Conservation (phyloP, 495 filamentous ascomycete species). For the Lophium mytilinum region DNA sequence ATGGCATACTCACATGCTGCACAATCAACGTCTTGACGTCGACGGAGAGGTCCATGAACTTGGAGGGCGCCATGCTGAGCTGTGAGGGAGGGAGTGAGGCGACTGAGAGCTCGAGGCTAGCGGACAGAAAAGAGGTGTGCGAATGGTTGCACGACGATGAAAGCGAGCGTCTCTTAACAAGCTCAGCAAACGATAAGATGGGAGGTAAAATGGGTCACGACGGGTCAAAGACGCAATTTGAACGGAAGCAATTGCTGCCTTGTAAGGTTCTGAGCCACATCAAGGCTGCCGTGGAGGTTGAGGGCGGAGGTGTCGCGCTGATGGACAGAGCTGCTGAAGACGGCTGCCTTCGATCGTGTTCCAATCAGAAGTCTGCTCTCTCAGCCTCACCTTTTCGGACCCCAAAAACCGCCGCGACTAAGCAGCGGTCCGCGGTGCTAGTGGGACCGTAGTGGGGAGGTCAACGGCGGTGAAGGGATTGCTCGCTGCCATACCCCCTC, state of each 20-base stretch:
- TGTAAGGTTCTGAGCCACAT: conserved; percentile 13
- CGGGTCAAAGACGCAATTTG: conserved; percentile 14
- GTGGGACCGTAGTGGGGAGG: no score
- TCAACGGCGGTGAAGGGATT: no score
- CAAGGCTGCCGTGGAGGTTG: neutral
- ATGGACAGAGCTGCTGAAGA: no score
- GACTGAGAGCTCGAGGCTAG: neutral
- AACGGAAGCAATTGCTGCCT: conserved; percentile 4
- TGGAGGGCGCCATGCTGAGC: conserved; percentile 44
- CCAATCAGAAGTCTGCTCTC: neutral
- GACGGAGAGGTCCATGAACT: conserved; percentile 29
- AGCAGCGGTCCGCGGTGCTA: no score
- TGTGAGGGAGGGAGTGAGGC: neutral
- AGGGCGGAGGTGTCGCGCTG: neutral
- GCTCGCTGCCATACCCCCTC: no score
- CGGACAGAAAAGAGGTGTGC: no score
- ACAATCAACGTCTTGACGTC: conserved; percentile 35
- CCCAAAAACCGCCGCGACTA: no score
- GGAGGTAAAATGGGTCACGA: neutral
- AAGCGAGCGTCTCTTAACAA: neutral
- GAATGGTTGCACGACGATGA: no score
- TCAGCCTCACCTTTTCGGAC: neutral
- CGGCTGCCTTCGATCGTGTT: neutral
- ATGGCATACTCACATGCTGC: conserved; percentile 24
- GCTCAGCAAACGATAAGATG: neutral